phyloP scores from a whole-genome alignment of 2,329 filamentous ascomycete genomes.

The Diaporthe caulivora region DNA sequence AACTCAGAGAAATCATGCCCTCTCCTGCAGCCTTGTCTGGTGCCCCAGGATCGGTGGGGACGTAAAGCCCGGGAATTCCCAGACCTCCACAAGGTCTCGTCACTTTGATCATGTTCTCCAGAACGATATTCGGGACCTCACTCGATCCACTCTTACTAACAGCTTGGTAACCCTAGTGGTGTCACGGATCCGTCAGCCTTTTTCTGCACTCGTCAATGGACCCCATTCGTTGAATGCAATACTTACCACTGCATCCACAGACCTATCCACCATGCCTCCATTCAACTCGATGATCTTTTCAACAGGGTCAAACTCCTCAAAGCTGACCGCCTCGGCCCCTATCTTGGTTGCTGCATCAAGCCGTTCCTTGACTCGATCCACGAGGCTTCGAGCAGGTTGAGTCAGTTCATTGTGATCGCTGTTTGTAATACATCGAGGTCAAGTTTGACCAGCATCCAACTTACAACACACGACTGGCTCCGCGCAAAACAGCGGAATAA shows the following conservation, averaged over 20 bases:
- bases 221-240: too few species aligned
- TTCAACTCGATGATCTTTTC: conserved; percentile 71
- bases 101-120: conserved; percentile 74
- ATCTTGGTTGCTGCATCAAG: conserved; percentile 71
- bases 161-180: conserved; percentile 68
- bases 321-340: conserved; percentile 71
- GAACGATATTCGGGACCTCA: conserved; percentile 72
- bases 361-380: conserved; percentile 72
- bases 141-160: conserved; percentile 66
- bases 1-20: conserved; percentile 73
- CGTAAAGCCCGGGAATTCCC: conserved; percentile 68
- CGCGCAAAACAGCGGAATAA: conserved; percentile 71
- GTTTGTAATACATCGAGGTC: fast-evolving
- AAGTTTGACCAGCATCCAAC: not conserved
- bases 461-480: conserved; percentile 68
- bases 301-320: conserved; percentile 69
- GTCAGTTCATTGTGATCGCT: not conserved
- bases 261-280: conserved; percentile 71
- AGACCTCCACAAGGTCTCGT: conserved; percentile 72
- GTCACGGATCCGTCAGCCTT: not conserved
- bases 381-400: conserved; percentile 51
- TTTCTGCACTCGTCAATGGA: too few species aligned
- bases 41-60: conserved; percentile 70
- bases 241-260: conserved; percentile 69
- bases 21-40: conserved; percentile 71